These are phyloP conservation scores for Penicillium paradoxum DNA, from an alignment of 495 filamentous ascomycete genomes.

Conservation along the genomic window DNA sequence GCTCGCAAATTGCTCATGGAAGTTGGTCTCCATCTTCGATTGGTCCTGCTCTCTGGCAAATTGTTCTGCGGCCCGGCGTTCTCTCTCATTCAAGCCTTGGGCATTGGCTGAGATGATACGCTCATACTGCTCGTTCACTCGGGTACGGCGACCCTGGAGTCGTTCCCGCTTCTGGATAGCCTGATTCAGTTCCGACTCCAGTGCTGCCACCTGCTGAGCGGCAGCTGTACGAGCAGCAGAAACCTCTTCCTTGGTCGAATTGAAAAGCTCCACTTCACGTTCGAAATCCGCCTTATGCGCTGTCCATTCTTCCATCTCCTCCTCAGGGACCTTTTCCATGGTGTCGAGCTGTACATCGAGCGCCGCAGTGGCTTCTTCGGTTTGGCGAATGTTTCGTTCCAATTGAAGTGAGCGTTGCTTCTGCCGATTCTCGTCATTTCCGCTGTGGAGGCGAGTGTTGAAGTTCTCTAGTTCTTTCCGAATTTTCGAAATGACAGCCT, in stretches of 20 bases:
- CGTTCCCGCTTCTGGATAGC: constrained; percentile 74
- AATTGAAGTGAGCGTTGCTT: constrained; percentile 73
- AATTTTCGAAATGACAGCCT: constrained; percentile 59
- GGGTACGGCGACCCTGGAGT: constrained; percentile 66
- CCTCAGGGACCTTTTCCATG: constrained; percentile 62
- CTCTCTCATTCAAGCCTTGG: constrained; percentile 67
- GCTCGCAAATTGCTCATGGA: constrained; percentile 43
- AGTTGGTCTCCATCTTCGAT: constrained; percentile 47
- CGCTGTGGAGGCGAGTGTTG: constrained; percentile 61
- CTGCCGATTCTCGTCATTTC: constrained; percentile 76
- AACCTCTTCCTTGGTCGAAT: constrained; percentile 54
- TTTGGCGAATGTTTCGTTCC: constrained; percentile 75
- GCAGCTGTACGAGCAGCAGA: constrained; percentile 57
- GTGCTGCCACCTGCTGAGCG: constrained; percentile 56
- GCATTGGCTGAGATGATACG: constrained; percentile 72
- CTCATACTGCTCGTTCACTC: constrained; percentile 74
- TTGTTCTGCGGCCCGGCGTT: constrained; percentile 65
- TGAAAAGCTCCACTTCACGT: constrained; percentile 57
- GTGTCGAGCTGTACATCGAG: constrained; percentile 62
- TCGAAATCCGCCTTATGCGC: constrained; percentile 58
- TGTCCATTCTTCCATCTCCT: constrained; percentile 57
- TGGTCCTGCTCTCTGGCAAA: constrained; percentile 62
- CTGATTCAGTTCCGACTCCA: constrained; percentile 62
- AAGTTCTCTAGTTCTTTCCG: constrained; percentile 79
- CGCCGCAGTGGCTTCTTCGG: constrained; percentile 64